Percentiles rank a stretch among this genome's conserved stretches.
phyloP scores from a whole-genome alignment of 768 basidiomycete genomes.

The Sarcodon aspratus region DNA sequence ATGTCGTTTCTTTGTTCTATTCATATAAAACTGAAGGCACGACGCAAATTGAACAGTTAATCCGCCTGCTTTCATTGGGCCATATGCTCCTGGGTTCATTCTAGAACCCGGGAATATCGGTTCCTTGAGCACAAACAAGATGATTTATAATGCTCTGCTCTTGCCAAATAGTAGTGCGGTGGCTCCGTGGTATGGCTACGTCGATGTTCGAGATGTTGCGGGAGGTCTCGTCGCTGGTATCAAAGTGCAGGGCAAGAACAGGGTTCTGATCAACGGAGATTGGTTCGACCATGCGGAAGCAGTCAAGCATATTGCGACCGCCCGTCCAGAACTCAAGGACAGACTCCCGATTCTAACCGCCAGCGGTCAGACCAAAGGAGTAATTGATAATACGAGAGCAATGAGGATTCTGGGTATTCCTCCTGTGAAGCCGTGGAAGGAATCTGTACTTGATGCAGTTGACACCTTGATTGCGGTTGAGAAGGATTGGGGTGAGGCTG shows the following conservation, averaged over 20 bases:
- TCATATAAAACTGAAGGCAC: background rate
- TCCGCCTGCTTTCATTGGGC: conserved; percentile 20
- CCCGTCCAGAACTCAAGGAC: conserved; percentile 6
- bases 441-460: background rate
- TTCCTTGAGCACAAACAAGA: conserved; percentile 12
- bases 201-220: conserved; percentile 24
- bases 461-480: background rate
- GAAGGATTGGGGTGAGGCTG: background rate
- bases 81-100: conserved; percentile 11
- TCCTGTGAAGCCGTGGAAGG: background rate
- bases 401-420: background rate
- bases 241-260: conserved; percentile 3
- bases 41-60: conserved; percentile 12
- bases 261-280: conserved; percentile 2
- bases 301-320: conserved; percentile 1
- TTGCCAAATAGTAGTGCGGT: conserved; percentile 2
- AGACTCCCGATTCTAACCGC: background rate
- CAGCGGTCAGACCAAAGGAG: background rate
- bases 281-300: conserved; percentile 2
- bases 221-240: conserved; percentile 15
- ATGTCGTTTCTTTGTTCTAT: no score
- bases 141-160: conserved; percentile 16
- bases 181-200: no score
- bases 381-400: background rate
- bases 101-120: background rate